Conservation (phyloP, 208 protist species). For the Trypanosoma mega region DNA sequence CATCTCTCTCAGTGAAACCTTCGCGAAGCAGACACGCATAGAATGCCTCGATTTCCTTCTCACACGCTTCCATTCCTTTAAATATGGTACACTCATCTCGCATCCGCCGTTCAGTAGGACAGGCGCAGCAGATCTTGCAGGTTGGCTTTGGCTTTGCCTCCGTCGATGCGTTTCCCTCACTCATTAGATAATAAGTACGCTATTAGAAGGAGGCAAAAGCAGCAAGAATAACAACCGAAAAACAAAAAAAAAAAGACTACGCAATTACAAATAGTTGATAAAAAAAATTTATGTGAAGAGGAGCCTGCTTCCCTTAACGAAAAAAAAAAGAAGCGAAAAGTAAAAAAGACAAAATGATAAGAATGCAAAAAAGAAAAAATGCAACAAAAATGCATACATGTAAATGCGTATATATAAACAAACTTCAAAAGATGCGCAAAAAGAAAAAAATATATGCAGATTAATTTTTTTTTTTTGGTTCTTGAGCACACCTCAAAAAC, state of each 20-base stretch:
- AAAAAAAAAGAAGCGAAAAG: constrained; percentile 17
- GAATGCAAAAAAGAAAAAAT: constrained; percentile 14
- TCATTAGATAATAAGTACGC: constrained; percentile 9
- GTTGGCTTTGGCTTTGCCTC: constrained; percentile 45
- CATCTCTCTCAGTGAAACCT: constrained; percentile 66
- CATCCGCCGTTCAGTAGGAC: constrained; percentile 58
- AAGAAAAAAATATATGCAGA: no score
- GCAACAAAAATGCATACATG: no score
- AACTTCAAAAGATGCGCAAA: no score
- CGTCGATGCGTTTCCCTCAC: not conserved
- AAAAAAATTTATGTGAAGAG: not conserved
- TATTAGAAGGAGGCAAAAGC: constrained; percentile 8
- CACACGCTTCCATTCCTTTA: constrained; percentile 63
- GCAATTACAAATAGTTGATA: no score
- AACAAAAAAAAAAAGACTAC: not conserved
- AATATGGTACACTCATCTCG: constrained; percentile 82
- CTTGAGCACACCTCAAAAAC: no score
- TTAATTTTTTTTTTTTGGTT: no score
- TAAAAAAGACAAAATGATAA: no score
- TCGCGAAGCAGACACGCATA: constrained; percentile 76
- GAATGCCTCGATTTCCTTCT: constrained; percentile 57
- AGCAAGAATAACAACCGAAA: not conserved
- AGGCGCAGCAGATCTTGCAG: constrained; percentile 89
- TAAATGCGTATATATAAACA: no score
- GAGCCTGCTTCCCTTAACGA: constrained; percentile 2